Conservation (phyloP, 2,329 filamentous ascomycete genomes). For the Apiospora malaysiana region DNA sequence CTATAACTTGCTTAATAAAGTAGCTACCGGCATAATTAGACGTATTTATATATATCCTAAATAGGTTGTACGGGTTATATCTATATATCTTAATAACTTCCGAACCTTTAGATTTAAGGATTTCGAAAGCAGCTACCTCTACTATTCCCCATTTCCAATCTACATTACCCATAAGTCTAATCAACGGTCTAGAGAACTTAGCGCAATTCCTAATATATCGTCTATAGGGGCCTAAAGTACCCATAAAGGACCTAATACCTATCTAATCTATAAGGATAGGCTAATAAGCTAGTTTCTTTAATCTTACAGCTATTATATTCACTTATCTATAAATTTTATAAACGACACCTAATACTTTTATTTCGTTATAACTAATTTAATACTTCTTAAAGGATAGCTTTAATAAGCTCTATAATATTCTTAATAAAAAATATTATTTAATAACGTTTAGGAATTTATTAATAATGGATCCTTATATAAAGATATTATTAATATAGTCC, state of each 20-base stretch:
- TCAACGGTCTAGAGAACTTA: background rate
- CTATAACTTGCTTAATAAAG: background rate
- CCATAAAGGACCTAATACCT: background rate
- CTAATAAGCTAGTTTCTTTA: background rate
- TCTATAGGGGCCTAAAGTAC: background rate
- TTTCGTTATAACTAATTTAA: background rate
- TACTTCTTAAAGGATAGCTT: background rate
- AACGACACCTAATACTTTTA: background rate
- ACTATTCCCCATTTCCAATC: background rate
- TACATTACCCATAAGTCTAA: background rate
- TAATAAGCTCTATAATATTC: background rate
- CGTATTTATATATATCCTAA: background rate
- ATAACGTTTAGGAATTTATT: background rate
- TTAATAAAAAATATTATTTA: background rate
- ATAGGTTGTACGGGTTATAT: background rate
- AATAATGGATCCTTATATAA: background rate
- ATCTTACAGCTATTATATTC: background rate
- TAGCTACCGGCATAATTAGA: background rate
- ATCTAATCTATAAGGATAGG: background rate
- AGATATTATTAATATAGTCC: conserved; percentile 1
- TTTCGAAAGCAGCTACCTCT: background rate
- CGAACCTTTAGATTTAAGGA: background rate
- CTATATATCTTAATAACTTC: background rate
- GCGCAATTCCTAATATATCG: background rate
- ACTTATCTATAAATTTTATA: background rate